phyloP scores from a whole-genome alignment of 345 rosid genomes.

The Eutrema yunnanense region DNA sequence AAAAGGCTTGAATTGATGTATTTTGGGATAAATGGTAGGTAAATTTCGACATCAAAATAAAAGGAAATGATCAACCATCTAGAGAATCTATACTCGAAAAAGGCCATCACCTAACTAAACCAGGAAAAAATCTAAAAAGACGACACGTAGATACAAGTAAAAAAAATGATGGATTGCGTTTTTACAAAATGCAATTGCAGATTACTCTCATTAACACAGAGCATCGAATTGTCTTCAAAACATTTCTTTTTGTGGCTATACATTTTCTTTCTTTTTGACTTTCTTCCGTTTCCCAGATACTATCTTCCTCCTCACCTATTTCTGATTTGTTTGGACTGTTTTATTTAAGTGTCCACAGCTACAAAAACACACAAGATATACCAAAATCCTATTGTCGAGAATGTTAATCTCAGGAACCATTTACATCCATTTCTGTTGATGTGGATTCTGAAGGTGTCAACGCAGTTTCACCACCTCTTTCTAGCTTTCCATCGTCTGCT shows the following conservation, averaged over 20 bases:
- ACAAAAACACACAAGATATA: not conserved
- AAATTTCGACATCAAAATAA: too few relatives aligned
- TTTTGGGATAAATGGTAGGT: too few relatives aligned
- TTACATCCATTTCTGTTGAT: not conserved
- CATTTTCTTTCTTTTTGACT: not conserved
- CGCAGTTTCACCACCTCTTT: not conserved
- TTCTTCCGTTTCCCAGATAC: not conserved
- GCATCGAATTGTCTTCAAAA: not conserved
- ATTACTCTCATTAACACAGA: not conserved
- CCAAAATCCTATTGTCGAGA: not conserved
- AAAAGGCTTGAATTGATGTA: too few relatives aligned
- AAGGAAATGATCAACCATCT: too few relatives aligned
- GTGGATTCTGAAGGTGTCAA: not conserved
- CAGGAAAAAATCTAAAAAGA: too few relatives aligned
- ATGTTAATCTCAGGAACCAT: not conserved
- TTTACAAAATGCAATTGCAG: not conserved
- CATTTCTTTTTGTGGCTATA: not conserved
- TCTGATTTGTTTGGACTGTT: not conserved
- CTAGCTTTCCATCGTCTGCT: not conserved
- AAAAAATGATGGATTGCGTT: not conserved
- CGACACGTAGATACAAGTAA: not conserved
- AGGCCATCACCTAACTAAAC: not conserved
- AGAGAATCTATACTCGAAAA: too few relatives aligned
- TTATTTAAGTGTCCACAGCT: not conserved
- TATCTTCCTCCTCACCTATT: not conserved